Base-by-base conservation (phyloP, 2,329 filamentous ascomycete genomes). In the Orbilia brochopaga region DNA sequence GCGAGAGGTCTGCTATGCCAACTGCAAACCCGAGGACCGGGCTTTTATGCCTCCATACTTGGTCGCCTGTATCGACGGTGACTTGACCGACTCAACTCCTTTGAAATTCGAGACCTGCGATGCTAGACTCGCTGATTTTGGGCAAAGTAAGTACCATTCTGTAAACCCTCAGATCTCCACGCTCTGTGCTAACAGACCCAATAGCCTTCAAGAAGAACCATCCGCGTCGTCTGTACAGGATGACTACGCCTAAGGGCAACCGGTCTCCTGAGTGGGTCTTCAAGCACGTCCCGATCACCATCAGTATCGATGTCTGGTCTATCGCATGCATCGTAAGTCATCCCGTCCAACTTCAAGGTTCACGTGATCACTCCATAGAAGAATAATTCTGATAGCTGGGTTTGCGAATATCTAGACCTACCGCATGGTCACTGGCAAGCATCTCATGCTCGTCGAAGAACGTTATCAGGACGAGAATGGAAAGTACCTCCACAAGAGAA, bases 161-260 rank as follows among this genome's bases (percentile, higher is more conserved):
- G 7, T 5, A 15, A 48, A 3, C 21, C 42, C 17, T 21, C 15
- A 15, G 17, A 46, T 8, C 44, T 17, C 19, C 3, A 4, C n/a
- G n/a, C 13, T 3, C 10, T 50, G 27, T 60, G 2, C 59, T 63
- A 55, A 63, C 50, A 21, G 15, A 23, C 13, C 15, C n/a, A 15
- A 7, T 48, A 63, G 59, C 65, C 53, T 72, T 72, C 60, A 72
- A 65, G 32, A 72, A 72, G 42, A 72, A 65, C 35, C 67, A 65
- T 13, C 67, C 67, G 27, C 53, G 67, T n/a, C 46, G 51, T 35
- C 23, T 65, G 8, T 61, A 65, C 60, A 72, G 64, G 40, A 72
- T 72, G 67, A 72, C 67, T 2, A 65, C 67, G 21, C 67, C 50
- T 30, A 72, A 72, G 55, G 67, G 67, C 1, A 65, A 65, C 27